Evolutionary conservation across 1,284 basidiomycete genomes (phyloP).

Genomic region (Earliella scabrosa): DNA sequence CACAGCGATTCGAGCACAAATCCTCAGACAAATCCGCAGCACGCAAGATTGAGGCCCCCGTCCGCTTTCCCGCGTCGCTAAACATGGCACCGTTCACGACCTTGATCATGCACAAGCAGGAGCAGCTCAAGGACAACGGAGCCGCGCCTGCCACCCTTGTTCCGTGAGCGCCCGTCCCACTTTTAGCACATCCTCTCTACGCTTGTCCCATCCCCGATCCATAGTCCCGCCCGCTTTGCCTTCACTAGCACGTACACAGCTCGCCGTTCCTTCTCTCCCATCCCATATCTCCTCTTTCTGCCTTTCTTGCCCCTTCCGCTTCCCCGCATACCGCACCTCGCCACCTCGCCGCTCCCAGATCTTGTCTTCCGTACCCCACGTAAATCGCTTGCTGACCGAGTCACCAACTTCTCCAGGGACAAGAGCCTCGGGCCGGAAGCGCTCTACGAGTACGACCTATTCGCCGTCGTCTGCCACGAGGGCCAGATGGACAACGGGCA

Average conservation of each 20-base stretch:
- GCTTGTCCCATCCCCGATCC: not conserved
- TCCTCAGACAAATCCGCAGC: slow-evolving; percentile 70
- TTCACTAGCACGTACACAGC: too few species aligned
- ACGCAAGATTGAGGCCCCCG: slow-evolving; percentile 85
- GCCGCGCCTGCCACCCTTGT: slow-evolving; percentile 22
- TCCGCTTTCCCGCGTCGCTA: slow-evolving; percentile 83
- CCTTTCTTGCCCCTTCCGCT: not conserved
- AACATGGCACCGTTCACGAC: slow-evolving; percentile 92
- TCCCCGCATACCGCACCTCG: not conserved
- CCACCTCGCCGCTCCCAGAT: too few species aligned
- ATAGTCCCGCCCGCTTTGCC: too few species aligned
- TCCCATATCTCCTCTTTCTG: not conserved
- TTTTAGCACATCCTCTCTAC: not conserved
- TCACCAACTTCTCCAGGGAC: slow-evolving; percentile 6
- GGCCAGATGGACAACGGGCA: slow-evolving; percentile 95
- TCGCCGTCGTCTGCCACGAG: slow-evolving; percentile 94
- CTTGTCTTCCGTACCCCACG: too few species aligned
- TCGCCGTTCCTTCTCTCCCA: not conserved
- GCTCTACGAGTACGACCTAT: slow-evolving; percentile 91
- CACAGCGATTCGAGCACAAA: slow-evolving; percentile 91
- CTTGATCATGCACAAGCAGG: slow-evolving; percentile 53
- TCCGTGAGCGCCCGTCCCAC: slow-evolving; percentile 44
- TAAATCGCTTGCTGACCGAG: not conserved
- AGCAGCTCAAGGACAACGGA: slow-evolving; percentile 41
- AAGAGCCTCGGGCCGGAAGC: slow-evolving; percentile 60